phyloP scores from a whole-genome alignment of 164 flowering plant genomes.

The Warburgia ugandensis region DNA sequence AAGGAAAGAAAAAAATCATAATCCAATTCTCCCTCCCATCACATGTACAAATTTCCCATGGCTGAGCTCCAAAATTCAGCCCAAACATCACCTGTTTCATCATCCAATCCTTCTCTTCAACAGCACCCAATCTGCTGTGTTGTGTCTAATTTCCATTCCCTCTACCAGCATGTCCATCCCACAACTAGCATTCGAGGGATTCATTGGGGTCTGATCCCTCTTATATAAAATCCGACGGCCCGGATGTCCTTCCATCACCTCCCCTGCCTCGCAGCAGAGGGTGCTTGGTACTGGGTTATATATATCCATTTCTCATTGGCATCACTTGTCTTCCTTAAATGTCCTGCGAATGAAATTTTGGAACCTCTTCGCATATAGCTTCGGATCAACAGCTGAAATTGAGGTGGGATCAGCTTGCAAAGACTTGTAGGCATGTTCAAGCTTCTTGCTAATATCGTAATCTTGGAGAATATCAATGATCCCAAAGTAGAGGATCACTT shows the following conservation, averaged over 20 bases:
- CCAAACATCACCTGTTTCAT: background rate
- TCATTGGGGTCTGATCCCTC: too few relatives aligned
- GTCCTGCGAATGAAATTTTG: slow-evolving; percentile 65
- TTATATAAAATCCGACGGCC: too few relatives aligned
- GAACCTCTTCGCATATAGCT: slow-evolving; percentile 76
- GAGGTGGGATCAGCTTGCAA: slow-evolving; percentile 72
- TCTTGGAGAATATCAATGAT: slow-evolving; percentile 49
- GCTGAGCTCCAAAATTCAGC: slow-evolving; percentile 16
- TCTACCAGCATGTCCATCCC: too few relatives aligned
- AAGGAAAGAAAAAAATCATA: slow-evolving; percentile 6
- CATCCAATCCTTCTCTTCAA: background rate
- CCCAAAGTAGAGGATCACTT: slow-evolving; percentile 22
- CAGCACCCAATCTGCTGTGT: too few relatives aligned
- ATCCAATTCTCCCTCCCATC: slow-evolving; percentile 5
- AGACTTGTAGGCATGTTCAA: slow-evolving; percentile 89
- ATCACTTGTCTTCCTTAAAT: slow-evolving; percentile 63
- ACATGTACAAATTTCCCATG: slow-evolving; percentile 8
- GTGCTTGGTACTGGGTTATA: too few relatives aligned
- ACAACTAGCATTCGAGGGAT: too few relatives aligned
- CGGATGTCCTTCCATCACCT: too few relatives aligned
- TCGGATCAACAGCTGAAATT: slow-evolving; percentile 87
- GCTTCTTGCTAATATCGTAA: slow-evolving; percentile 29
- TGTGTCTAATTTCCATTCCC: too few relatives aligned
- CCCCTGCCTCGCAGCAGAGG: too few relatives aligned
- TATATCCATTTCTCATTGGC: too few relatives aligned